A percentile compares a stretch with the other conserved stretches of the same genome.
phyloP scores from a whole-genome alignment of 2,329 filamentous ascomycete species.

The Pseudocercospora fijiensis region DNA sequence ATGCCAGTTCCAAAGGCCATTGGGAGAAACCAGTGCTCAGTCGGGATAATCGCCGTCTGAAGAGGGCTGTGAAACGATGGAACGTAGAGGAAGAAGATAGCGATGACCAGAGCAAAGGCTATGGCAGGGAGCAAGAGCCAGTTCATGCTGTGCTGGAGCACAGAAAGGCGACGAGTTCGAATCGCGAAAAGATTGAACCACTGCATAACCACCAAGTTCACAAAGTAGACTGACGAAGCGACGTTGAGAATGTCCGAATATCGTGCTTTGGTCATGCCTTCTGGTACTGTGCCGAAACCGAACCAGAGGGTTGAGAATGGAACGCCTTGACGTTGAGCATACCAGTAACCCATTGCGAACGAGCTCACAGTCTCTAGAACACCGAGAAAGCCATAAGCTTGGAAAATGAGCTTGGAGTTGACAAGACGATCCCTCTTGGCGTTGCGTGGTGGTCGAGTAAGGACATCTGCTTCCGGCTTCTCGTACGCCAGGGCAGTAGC shows the following conservation, averaged over 20 bases:
- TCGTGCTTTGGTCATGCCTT: slow-evolving; percentile 52
- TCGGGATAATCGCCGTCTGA: slow-evolving; percentile 62
- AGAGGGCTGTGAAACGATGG: slow-evolving; percentile 62
- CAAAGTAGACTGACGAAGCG: slow-evolving; percentile 74
- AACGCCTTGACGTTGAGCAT: slow-evolving; percentile 54
- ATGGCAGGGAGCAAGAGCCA: slow-evolving; percentile 69
- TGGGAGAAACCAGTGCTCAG: slow-evolving; percentile 75
- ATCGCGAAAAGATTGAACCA: slow-evolving; percentile 69
- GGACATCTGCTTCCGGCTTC: slow-evolving; percentile 71
- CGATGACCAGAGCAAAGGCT: slow-evolving; percentile 65
- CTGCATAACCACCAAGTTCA: slow-evolving; percentile 76
- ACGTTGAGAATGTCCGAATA: slow-evolving; percentile 59
- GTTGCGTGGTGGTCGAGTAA: slow-evolving; percentile 66
- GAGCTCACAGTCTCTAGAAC: slow-evolving; percentile 47
- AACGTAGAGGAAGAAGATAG: slow-evolving; percentile 65
- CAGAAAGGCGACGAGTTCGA: slow-evolving; percentile 58
- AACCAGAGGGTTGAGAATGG: slow-evolving; percentile 69
- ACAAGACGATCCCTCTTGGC: slow-evolving; percentile 70
- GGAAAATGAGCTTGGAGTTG: slow-evolving; percentile 68
- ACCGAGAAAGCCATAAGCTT: slow-evolving; percentile 71
- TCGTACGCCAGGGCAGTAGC: slow-evolving; percentile 75
- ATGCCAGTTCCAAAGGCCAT: slow-evolving; percentile 68
- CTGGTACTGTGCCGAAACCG: slow-evolving; percentile 57
- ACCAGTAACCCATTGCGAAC: slow-evolving; percentile 51
- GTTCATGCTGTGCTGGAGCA: slow-evolving; percentile 75